Evolutionary conservation across 331 rosid genomes (phyloP).

Genomic region (Acacia pycnantha): DNA sequence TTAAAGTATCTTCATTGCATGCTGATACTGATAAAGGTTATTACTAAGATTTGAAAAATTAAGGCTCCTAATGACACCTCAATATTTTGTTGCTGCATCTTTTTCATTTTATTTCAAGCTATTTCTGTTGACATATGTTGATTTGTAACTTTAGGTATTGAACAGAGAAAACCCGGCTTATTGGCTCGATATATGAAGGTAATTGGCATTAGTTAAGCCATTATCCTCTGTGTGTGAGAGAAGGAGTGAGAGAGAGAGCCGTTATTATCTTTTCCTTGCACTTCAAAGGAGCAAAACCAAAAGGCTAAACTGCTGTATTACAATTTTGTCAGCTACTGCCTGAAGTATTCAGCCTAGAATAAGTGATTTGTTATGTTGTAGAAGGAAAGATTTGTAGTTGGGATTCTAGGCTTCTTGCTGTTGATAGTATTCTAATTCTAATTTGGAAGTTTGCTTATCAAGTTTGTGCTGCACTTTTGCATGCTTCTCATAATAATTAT

Average conservation of each 20-base stretch:
- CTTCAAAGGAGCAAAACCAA: slow-evolving; percentile 8
- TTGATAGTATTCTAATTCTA: slow-evolving; percentile 19
- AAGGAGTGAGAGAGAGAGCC: not conserved
- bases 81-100: slow-evolving; percentile 1
- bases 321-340: slow-evolving; percentile 3
- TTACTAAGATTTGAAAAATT: slow-evolving; percentile 19
- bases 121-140: slow-evolving; percentile 38
- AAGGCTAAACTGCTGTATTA: not conserved
- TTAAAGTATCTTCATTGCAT: slow-evolving; percentile 55
- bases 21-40: slow-evolving; percentile 71
- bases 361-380: not conserved
- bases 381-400: slow-evolving; percentile 2
- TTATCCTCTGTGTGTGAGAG: not conserved
- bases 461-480: slow-evolving; percentile 14
- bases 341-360: slow-evolving; percentile 7
- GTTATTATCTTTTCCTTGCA: not conserved
- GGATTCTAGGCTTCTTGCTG: slow-evolving; percentile 2
- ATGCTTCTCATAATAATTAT: slow-evolving; percentile 13
- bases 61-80: slow-evolving; percentile 15
- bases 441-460: not conserved
- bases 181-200: slow-evolving; percentile 95
- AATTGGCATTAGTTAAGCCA: slow-evolving; percentile 18
- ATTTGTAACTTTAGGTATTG: slow-evolving; percentile 52
- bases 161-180: slow-evolving; percentile 67
- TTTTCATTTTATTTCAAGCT: slow-evolving; percentile 16